Percentiles rank a stretch among this genome's conserved stretches.
Conservation (phyloP, 352 stramenopile genomes). For the Pythium guiyangense region DNA sequence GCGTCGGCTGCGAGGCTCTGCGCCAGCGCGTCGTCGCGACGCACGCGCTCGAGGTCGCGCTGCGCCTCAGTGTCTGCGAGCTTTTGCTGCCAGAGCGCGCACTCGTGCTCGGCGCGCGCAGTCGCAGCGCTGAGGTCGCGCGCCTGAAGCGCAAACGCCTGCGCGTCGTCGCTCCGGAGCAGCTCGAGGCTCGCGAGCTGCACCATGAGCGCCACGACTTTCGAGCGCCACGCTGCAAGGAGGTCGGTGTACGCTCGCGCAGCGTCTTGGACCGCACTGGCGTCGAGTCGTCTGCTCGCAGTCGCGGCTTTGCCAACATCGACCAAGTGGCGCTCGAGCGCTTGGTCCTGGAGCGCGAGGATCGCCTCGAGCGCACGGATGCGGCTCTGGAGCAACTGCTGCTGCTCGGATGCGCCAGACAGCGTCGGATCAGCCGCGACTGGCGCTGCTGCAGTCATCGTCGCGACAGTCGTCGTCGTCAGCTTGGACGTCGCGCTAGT, state of each 20-base stretch:
- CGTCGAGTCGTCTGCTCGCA: background rate
- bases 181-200: slow-evolving; percentile 41
- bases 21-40: slow-evolving; percentile 20
- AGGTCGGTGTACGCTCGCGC: slow-evolving; percentile 28
- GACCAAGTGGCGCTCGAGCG: slow-evolving; percentile 29
- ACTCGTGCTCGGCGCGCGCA: slow-evolving; percentile 20
- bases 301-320: slow-evolving; percentile 15
- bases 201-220: slow-evolving; percentile 56
- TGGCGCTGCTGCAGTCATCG: background rate
- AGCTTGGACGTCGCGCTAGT: background rate
- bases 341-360: slow-evolving; percentile 52
- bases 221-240: slow-evolving; percentile 48
- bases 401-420: background rate
- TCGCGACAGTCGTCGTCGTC: background rate
- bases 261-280: slow-evolving; percentile 10
- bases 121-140: slow-evolving; percentile 10
- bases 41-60: slow-evolving; percentile 45
- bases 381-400: slow-evolving; percentile 34
- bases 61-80: slow-evolving; percentile 50
- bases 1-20: slow-evolving; percentile 21
- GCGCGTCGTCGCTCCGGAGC: slow-evolving; percentile 3
- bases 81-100: slow-evolving; percentile 52
- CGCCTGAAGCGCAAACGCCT: slow-evolving; percentile 10
- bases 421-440: background rate
- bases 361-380: slow-evolving; percentile 52